Conservation (phyloP, 2,329 filamentous ascomycete genomes). For the Metarhizium robertsii region DNA sequence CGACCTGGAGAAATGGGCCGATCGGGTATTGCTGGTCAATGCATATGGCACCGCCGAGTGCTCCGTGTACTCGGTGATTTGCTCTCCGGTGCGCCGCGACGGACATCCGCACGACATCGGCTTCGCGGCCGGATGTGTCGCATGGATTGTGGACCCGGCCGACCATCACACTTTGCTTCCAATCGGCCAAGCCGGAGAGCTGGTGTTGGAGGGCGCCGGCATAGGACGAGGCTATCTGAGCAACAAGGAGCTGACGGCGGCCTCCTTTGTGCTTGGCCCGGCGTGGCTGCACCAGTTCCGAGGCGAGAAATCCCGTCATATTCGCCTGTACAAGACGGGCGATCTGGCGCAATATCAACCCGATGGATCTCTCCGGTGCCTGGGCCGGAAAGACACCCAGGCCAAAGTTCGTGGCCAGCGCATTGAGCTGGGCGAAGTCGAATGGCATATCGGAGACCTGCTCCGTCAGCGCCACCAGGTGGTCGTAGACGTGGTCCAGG, state of each 20-base stretch:
- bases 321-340: constrained; percentile 13
- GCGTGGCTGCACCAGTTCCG: constrained; percentile 5
- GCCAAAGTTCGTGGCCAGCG: constrained; percentile 39
- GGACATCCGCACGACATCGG: constrained; percentile 23
- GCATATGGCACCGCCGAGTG: constrained; percentile 14
- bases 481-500: neutral
- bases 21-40: constrained; percentile 1
- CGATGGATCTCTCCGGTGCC: constrained; percentile 11
- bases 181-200: constrained; percentile 32
- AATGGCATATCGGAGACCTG: neutral
- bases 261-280: constrained; percentile 30
- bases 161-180: constrained; percentile 26
- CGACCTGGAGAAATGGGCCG: constrained; percentile 5
- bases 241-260: constrained; percentile 36
- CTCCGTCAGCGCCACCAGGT: neutral
- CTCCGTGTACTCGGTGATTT: too few species aligned
- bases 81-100: neutral
- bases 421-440: constrained; percentile 30
- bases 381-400: constrained; percentile 18
- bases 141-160: constrained; percentile 20
- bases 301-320: too few species aligned
- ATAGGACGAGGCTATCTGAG: constrained; percentile 43
- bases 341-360: constrained; percentile 21
- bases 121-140: constrained; percentile 21
- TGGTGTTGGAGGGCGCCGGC: constrained; percentile 37